These are phyloP conservation scores for Posidonia australis DNA, from an alignment of 106 monocot species.

Conservation along the genomic window DNA sequence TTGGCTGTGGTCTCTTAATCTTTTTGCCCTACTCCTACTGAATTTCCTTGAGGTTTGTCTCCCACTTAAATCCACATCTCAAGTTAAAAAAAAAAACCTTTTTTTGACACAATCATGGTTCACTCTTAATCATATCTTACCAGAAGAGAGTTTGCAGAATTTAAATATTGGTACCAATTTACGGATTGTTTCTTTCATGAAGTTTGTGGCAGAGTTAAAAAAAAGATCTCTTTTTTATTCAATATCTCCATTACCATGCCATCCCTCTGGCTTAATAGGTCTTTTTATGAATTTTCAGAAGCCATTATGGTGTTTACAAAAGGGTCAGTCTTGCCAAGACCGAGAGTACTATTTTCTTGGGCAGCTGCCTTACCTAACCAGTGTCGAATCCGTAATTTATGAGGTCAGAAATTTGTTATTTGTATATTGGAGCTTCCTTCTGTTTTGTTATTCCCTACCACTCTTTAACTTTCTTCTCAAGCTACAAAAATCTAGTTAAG, in stretches of 20 bases:
- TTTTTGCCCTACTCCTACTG: slow-evolving; percentile 65
- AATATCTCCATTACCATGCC: not conserved
- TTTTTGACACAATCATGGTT: no score
- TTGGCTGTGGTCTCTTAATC: slow-evolving; percentile 80
- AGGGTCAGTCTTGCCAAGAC: slow-evolving; percentile 52
- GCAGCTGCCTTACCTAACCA: slow-evolving; percentile 72
- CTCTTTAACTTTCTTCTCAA: no score
- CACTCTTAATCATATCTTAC: no score
- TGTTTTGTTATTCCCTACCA: no score
- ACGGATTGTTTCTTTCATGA: no score
- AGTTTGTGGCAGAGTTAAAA: not conserved
- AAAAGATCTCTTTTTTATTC: not conserved
- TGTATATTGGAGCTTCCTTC: no score
- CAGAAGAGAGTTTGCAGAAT: no score
- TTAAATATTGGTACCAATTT: no score
- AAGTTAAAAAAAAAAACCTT: not conserved
- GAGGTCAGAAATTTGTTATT: slow-evolving; percentile 37
- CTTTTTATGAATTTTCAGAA: slow-evolving; percentile 39
- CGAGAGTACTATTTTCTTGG: slow-evolving; percentile 87
- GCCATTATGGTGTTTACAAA: slow-evolving; percentile 68
- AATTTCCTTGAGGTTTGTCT: slow-evolving; percentile 89
- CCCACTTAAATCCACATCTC: not conserved
- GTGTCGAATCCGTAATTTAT: slow-evolving; percentile 55
- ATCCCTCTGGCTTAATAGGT: not conserved
- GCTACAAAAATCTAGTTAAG: no score